Base-by-base conservation (phyloP, 1,284 basidiomycete genomes). In the Pterula multifida region DNA sequence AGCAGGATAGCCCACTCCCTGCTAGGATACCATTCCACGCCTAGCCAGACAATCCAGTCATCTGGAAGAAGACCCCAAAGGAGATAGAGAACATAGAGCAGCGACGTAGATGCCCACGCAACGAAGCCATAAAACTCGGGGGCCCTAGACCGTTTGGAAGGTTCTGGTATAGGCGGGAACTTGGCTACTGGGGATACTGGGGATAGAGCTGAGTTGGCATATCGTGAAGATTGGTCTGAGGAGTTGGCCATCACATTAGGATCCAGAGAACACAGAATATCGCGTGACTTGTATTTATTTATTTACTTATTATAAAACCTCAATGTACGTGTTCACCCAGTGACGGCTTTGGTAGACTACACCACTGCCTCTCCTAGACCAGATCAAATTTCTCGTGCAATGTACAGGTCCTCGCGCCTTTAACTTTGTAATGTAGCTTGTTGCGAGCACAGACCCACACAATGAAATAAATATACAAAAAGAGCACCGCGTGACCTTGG, bases 91-190 rank as follows among this genome's bases (percentile, higher is more conserved):
- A 73, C 65, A 59, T 86, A 91, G 3, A 79, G 64, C 26, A 91
- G 66, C 53, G 78, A 85, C 0, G 89, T 91, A 0, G 81, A 78
- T 6, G 85, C 79, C 77, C 82, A 85, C 11, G 85, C 87, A 9
- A 89, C 85, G 61, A 90, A 90, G 17, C 90, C 90, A 59, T 93
- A 93, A 59, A 91, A 87, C 65, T 93, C 90, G 48, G 83, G 72
- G 11, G 81, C 80, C 13, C 82, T 75, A 60, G 76, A 79, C 57
- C 73, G 73, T 55, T 67, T 58, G 55, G 72, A 73, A 36, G 57
- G 62, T 39, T 65, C 66, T 3, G 61, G 63, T 32, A 65, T 59
- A 11, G 73, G 69, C 44, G 76, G 73, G 58, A 67, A 75, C 2
- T 68, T 68, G 17, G 77, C 76, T 36, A 80, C 64, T 4, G 78